Base-by-base conservation (phyloP, 2,329 filamentous ascomycete genomes). In the Zymoseptoria brevis region DNA sequence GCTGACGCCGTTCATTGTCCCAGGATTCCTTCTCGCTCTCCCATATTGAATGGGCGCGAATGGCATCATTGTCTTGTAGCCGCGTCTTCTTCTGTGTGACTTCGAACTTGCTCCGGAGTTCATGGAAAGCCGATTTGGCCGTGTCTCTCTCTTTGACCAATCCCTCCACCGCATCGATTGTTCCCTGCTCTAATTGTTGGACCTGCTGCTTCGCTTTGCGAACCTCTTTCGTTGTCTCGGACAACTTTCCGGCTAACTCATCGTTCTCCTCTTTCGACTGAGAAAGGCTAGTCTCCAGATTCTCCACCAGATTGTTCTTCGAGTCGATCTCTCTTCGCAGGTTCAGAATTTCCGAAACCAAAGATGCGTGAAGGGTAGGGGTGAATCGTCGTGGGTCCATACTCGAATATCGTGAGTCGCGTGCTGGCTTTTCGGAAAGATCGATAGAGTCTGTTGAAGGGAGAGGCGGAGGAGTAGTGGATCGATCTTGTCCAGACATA, bases 321-420 rank as follows among this genome's bases (percentile, higher is more conserved):
- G 89, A 90, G 71, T 99, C 94, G 62, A 97, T 84, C 64, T 99
- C 94, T 59, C 94, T 83, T 21, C 92, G 85, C 54, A 99, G 77
- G 1, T 86, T 85, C 48, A 99, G 79, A 63, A 99, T 99, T 73
- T 99, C 94, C 0, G 93, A 93, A 0, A 99, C 93, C 6, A 99
- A 79, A 54, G 90, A 96, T 8, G 94, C 94, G 73, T 97, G 94
- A 9, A 99, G 77, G 0, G 92, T 97, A 1, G 94, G 94, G 0
- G 94, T 99, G 71, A 99, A 96, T 45, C 94, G 84, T 57, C 93
- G 85, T 2, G 94, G 91, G 70, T 99, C 94, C 29, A 96, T 79
- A 21, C 90, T 85, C 35, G 91, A 85, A 53, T 64, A 64, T 50
- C 64, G 64, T 45, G 83, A 74, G 70, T 90, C 86, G 59, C 80